Evolutionary conservation across 139 green algal species (phyloP), one percentile per base, ranked within the genome.

Genomic region (Chlamydomonas incerta): DNA sequence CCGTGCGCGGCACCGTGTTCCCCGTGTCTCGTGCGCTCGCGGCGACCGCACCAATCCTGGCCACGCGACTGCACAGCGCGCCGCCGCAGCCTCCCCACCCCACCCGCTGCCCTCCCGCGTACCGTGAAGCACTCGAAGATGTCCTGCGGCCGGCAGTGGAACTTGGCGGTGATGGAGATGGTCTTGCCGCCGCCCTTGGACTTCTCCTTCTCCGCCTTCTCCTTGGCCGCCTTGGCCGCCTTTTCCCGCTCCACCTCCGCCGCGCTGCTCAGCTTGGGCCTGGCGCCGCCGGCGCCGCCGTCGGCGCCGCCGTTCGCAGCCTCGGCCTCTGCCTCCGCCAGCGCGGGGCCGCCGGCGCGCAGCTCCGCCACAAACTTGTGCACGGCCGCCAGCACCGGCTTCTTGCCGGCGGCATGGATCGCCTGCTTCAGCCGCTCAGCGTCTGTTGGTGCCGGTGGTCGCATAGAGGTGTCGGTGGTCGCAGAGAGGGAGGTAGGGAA

Each of bases 91-190:
- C 11, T 60, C 18, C 55, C 55, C 20, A 24, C 55, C 50, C 55
- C 18, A 24, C 18, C 2, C 20, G 9, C 18, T 3, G 55, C 66
- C 66, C 37, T 20, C 29, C 13, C 5, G 21, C 79, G 21, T 66
- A 85, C 79, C 9, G 91, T 95, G 81, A 98, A 97, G 90, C 93
- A 96, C 35, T 98, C 93, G 74, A 90, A 98, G 4, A 98, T 82
- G 90, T 99, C 96, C 24, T 50, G 35, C 1, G 91, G 73, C 15
- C 90, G 87, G 1, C 91, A 92, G 88, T 97, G 95, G 79, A 95
- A 98, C 26, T 72, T 81, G 75, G 97, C 93, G 2, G 77, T 90
- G 11, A 98, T 62, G 29, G 91, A 67, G 20, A 98, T 83, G 15
- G 50, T 76, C 50, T 34, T 35, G 29, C 69, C 37, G 66, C 73